These are phyloP conservation scores for Candida quercuum DNA, from an alignment of 805 yeast species.

Conservation along the genomic window DNA sequence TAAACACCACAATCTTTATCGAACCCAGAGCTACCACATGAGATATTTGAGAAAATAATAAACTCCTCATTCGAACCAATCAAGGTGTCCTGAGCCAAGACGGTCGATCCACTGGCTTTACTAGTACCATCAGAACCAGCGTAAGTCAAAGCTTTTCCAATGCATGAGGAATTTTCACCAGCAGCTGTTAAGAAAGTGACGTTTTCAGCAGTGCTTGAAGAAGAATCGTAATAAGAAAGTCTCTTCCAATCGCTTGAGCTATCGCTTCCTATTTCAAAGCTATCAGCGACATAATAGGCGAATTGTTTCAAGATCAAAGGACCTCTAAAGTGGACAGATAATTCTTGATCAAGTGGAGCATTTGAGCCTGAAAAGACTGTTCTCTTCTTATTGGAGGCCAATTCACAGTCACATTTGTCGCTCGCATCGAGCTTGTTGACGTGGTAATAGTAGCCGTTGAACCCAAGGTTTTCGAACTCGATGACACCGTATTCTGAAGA, in stretches of 20 bases:
- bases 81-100: constrained; percentile 42
- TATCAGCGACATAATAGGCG: constrained; percentile 50
- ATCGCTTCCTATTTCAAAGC: constrained; percentile 29
- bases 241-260: constrained; percentile 49
- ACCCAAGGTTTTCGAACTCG: constrained; percentile 52
- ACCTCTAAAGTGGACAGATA: constrained; percentile 77
- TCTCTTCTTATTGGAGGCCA: constrained; percentile 34
- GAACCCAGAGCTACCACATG: constrained; percentile 52
- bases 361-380: constrained; percentile 49
- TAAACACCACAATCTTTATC: constrained; percentile 68
- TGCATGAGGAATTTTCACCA: constrained; percentile 55
- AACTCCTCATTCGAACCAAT: constrained; percentile 56
- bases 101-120: constrained; percentile 39
- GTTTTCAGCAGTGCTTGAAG: constrained; percentile 45
- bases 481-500: constrained; percentile 31
- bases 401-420: constrained; percentile 39
- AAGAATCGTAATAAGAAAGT: constrained; percentile 52
- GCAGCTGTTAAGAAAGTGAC: constrained; percentile 64
- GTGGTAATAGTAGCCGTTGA: constrained; percentile 43
- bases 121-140: constrained; percentile 53
- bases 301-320: constrained; percentile 58
- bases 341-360: constrained; percentile 62
- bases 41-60: constrained; percentile 50
- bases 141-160: constrained; percentile 63
- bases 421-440: constrained; percentile 40